Percentiles rank a stretch among this genome's conserved stretches.
Conservation (phyloP, 805 yeast species). For the Saccharomycopsis sp. region DNA sequence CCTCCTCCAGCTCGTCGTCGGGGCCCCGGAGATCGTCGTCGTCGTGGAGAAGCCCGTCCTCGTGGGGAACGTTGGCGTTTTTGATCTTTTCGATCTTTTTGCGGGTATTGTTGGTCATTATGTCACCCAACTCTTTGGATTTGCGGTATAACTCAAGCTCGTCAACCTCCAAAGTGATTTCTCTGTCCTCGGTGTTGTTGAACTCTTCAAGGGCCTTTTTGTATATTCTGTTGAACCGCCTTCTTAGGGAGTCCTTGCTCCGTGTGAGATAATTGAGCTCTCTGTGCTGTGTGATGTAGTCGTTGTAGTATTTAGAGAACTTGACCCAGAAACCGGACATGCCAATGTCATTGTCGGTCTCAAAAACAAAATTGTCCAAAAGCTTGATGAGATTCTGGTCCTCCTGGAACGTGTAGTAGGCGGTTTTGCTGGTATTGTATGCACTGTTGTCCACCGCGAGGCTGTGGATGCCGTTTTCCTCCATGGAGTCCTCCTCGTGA, state of each 20-base stretch:
- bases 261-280: slow-evolving; percentile 7
- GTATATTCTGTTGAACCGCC: slow-evolving; percentile 15
- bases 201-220: slow-evolving; percentile 14
- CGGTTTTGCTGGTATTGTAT: slow-evolving; percentile 6
- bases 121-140: slow-evolving; percentile 7
- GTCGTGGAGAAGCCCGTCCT: background rate
- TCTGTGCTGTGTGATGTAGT: background rate
- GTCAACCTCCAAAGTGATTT: slow-evolving; percentile 6
- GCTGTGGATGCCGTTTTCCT: background rate
- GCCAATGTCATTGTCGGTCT: slow-evolving; percentile 8
- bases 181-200: background rate
- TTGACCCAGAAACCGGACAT: slow-evolving; percentile 16
- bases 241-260: slow-evolving; percentile 14
- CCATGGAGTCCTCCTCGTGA: background rate
- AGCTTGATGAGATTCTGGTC: slow-evolving; percentile 10
- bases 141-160: slow-evolving; percentile 4
- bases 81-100: background rate
- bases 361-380: slow-evolving; percentile 2
- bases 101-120: slow-evolving; percentile 7
- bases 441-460: background rate
- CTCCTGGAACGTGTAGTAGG: slow-evolving; percentile 13
- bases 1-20: background rate
- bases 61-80: background rate
- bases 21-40: background rate
- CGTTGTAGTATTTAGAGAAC: slow-evolving; percentile 13